phyloP scores from a whole-genome alignment of 2,329 filamentous ascomycete species.

The Venturia effusa region DNA sequence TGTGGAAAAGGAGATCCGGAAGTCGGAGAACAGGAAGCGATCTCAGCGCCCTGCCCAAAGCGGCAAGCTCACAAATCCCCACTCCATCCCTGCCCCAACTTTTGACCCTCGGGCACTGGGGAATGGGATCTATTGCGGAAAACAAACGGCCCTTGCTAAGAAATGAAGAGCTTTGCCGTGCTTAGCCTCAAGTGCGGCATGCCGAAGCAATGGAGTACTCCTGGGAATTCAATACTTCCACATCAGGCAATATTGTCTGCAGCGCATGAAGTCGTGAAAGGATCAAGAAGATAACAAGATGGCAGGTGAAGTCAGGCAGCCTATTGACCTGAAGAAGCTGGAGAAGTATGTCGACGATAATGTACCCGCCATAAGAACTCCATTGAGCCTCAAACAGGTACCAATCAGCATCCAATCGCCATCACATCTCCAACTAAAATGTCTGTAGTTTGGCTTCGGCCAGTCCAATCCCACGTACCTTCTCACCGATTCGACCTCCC shows the following conservation, averaged over 20 bases:
- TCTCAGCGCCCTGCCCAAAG: not conserved
- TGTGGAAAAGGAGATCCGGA: not conserved
- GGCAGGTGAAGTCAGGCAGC: constrained; percentile 75
- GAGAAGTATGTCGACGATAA: constrained; percentile 61
- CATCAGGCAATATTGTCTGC: not conserved
- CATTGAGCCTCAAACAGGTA: constrained; percentile 76
- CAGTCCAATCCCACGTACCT: constrained; percentile 92
- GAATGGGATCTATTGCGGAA: not conserved
- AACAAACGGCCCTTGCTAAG: not conserved
- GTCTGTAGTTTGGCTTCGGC: constrained; percentile 69
- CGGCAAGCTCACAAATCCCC: not conserved
- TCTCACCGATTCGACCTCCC: constrained; percentile 54
- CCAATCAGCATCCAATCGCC: not conserved
- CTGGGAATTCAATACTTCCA: not conserved
- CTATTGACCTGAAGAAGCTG: constrained; percentile 65
- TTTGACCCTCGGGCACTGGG: not conserved
- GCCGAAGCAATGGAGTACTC: not conserved
- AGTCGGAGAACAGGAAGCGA: not conserved
- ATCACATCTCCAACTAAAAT: not conserved
- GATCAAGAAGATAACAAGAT: constrained; percentile 28
- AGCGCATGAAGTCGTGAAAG: too few species aligned
- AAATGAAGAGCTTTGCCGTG: not conserved
- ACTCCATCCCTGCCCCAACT: not conserved
- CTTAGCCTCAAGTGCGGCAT: not conserved
- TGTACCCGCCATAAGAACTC: constrained; percentile 66